These are phyloP conservation scores for Chrysanthemum makinoi DNA, from an alignment of 129 eudicot species.

Conservation along the genomic window DNA sequence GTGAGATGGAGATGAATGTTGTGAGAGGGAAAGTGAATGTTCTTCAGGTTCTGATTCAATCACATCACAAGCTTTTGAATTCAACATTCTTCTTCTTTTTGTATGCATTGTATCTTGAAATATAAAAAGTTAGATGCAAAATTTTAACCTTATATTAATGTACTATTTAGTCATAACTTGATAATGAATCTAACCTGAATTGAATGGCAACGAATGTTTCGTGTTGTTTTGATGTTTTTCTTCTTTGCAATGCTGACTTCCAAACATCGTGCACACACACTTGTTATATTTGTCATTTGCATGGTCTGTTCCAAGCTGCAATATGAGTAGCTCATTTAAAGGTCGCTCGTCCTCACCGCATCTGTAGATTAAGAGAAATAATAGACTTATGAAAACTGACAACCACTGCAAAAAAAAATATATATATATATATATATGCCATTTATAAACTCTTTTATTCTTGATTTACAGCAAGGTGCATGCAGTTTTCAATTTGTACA, in stretches of 20 bases:
- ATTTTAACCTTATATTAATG: not conserved
- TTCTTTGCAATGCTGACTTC: slow-evolving; percentile 37
- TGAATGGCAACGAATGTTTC: slow-evolving; percentile 27
- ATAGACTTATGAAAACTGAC: slow-evolving; percentile 7
- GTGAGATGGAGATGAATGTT: slow-evolving; percentile 80
- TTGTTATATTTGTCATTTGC: slow-evolving; percentile 38
- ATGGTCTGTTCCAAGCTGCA: slow-evolving; percentile 64
- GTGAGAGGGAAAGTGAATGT: slow-evolving; percentile 75
- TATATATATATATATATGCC: too few relatives aligned
- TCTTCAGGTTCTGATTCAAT: slow-evolving; percentile 63
- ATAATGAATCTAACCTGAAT: slow-evolving; percentile 35
- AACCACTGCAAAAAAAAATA: not conserved
- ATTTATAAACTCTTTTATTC: too few relatives aligned
- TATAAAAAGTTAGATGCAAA: slow-evolving; percentile 5
- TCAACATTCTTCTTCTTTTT: slow-evolving; percentile 51
- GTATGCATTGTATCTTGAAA: slow-evolving; percentile 44
- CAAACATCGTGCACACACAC: slow-evolving; percentile 41
- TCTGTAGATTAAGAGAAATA: slow-evolving; percentile 33
- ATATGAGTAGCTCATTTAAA: slow-evolving; percentile 67
- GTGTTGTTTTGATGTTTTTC: slow-evolving; percentile 36
- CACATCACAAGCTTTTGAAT: slow-evolving; percentile 40
- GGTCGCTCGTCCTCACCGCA: slow-evolving; percentile 98
- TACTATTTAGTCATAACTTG: not conserved
- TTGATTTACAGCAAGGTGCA: not conserved
- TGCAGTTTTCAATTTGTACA: not conserved